phyloP scores from a whole-genome alignment of 1,139 yeast genomes.

The Debaryomyces coudertii region DNA sequence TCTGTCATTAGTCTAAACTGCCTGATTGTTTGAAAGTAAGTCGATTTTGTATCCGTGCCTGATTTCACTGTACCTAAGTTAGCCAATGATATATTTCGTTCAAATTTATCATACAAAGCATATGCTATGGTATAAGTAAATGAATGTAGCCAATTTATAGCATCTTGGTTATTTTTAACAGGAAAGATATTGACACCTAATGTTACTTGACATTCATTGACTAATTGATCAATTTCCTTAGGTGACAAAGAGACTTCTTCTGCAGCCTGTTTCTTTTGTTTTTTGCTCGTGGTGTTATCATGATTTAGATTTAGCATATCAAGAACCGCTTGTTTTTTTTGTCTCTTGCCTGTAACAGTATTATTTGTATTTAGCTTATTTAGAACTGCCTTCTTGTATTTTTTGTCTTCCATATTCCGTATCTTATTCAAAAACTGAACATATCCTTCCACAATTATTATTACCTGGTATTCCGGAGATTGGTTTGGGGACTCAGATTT shows the following conservation, averaged over 20 bases:
- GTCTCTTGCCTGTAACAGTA: constrained; percentile 28
- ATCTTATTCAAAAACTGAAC: constrained; percentile 49
- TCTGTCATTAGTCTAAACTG: constrained; percentile 62
- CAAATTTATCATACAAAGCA: constrained; percentile 56
- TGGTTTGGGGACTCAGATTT: no score
- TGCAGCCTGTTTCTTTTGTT: constrained; percentile 15
- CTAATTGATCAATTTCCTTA: constrained; percentile 38
- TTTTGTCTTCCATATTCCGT: constrained; percentile 47
- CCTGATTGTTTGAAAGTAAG: constrained; percentile 51
- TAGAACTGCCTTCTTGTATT: constrained; percentile 46
- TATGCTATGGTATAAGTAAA: constrained; percentile 59
- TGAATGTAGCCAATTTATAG: constrained; percentile 56
- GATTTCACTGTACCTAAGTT: constrained; percentile 58
- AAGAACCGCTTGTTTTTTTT: constrained; percentile 45
- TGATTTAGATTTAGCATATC: constrained; percentile 20
- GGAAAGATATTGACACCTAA: constrained; percentile 51
- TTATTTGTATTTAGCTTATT: constrained; percentile 20
- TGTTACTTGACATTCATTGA: constrained; percentile 33
- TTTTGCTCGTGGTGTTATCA: constrained; percentile 2
- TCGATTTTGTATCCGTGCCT: constrained; percentile 50
- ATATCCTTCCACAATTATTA: constrained; percentile 54
- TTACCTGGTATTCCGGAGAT: constrained; percentile 21
- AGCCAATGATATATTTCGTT: constrained; percentile 56
- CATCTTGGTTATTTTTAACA: constrained; percentile 49
- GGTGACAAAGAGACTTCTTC: constrained; percentile 29